Evolutionary conservation across 2,329 filamentous ascomycete species (phyloP).

Genomic region (Talaromyces amestolkiae): DNA sequence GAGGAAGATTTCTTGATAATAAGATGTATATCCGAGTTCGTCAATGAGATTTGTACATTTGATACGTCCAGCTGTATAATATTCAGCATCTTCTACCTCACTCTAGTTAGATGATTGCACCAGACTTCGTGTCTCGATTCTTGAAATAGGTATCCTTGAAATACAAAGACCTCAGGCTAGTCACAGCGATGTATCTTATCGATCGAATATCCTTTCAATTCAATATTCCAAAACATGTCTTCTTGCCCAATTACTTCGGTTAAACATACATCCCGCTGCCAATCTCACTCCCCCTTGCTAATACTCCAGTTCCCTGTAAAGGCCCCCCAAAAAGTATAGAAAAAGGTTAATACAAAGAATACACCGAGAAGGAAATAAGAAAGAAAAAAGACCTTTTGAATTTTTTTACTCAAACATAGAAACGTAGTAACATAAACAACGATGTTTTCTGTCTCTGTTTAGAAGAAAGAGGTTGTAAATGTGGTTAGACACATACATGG

Average conservation of each 20-base stretch:
- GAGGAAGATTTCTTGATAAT: not conserved
- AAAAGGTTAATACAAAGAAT: not conserved
- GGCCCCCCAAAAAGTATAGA: not conserved
- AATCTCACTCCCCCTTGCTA: not conserved
- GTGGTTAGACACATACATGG: conserved; percentile 13
- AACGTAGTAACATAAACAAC: not conserved
- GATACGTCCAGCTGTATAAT: not conserved
- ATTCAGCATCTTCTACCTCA: not conserved
- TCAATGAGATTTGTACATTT: conserved; percentile 1
- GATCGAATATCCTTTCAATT: no score
- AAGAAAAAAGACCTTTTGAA: not conserved
- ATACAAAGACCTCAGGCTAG: no score
- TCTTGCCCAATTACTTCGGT: not conserved
- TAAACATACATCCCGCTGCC: not conserved
- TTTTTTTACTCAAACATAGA: conserved; percentile 5
- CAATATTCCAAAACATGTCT: not conserved
- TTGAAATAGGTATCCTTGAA: no score
- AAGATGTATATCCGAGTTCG: conserved; percentile 6
- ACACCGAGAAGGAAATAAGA: not conserved
- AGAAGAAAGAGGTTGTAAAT: not conserved
- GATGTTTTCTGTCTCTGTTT: not conserved
- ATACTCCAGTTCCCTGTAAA: not conserved
- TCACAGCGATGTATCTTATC: no score
- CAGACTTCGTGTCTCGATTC: no score
- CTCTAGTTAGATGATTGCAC: no score